Base-by-base conservation (phyloP, 2,329 filamentous ascomycete species). In the Xylariales sp. region DNA sequence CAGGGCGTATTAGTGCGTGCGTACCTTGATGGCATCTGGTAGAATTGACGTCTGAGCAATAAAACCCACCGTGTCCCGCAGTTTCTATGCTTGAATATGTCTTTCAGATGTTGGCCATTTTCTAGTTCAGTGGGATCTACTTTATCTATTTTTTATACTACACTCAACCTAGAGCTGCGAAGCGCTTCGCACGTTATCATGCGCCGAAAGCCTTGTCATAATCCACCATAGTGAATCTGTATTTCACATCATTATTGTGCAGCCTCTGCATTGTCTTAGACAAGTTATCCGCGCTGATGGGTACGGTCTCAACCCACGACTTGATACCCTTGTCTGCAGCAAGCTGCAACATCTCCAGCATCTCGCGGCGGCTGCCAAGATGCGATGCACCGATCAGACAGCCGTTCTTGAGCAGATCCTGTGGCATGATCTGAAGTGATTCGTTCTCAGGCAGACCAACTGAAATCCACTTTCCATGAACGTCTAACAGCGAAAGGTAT, bases 371-470 rank as follows among this genome's bases (percentile, higher is more conserved):
- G 56, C 75, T 83, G 14, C 85, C 85, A 46, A 88, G 64, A 62
- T 88, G 84, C 43, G 79, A 84, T 29, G 76, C 76, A 29, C 82
- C 81, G 51, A 89, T 83, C 52, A 85, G 72, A 59, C 77, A 79
- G 29, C 88, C 88, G 63, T 91, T 94, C 47, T 62, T 62, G 42
- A 87, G 72, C 53, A 95, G 83, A 55, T 79, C 78, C 69, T 89
- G 84, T 35, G 85, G 82, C 64, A 78, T 81, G 48, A 93, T 72
- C 38, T 71, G 65, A 40, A 86, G 78, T 10, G 87, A 78, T 30
- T 83, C 79, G 44, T 87, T 83, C 57, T 89, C 85, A 4, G 87
- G 87, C 54, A 93, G 71, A 29, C 86, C 87, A 38, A 91, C 85
- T 53, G 76, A 85, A 59, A 91, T 78, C 78, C 85, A 93, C 56